phyloP scores from a whole-genome alignment of 1,139 yeast species.

The Blastobotrys niveus region DNA sequence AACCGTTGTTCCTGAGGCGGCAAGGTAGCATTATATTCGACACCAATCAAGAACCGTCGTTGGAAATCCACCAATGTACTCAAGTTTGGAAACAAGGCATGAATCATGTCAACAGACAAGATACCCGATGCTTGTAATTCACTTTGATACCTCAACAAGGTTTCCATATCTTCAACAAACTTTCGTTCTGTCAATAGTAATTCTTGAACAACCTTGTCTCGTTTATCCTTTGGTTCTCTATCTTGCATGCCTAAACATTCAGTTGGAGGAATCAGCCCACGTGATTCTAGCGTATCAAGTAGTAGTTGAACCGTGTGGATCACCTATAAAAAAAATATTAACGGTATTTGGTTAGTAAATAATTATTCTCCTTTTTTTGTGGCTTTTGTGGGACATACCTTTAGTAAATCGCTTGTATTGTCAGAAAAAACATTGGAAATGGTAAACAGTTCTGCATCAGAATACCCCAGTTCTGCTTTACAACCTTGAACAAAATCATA shows the following conservation, averaged over 20 bases:
- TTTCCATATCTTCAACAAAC: conserved; percentile 84
- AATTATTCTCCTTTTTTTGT: background rate
- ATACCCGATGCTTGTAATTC: conserved; percentile 62
- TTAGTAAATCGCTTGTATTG: conserved; percentile 69
- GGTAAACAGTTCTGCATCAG: conserved; percentile 81
- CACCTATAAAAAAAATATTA: conserved; percentile 40
- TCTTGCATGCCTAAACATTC: conserved; percentile 12
- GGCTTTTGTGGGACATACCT: conserved; percentile 29
- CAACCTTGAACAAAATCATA: conserved; percentile 89
- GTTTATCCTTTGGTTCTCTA: conserved; percentile 25
- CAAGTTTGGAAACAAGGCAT: conserved; percentile 80
- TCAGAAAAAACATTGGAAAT: conserved; percentile 86
- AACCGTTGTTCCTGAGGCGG: conserved; percentile 74
- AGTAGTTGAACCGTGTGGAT: conserved; percentile 63
- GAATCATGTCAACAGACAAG: conserved; percentile 73
- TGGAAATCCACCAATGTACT: conserved; percentile 85
- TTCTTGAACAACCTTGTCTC: conserved; percentile 78
- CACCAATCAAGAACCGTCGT: conserved; percentile 76
- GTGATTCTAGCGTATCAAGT: conserved; percentile 38
- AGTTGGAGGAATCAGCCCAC: conserved; percentile 22
- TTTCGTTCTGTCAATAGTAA: conserved; percentile 85
- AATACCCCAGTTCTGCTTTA: conserved; percentile 64
- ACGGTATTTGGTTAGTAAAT: background rate
- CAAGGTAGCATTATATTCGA: conserved; percentile 79
- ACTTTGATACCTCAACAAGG: conserved; percentile 58